Percentiles rank a stretch among this genome's conserved stretches.
Evolutionary conservation across 2,329 filamentous ascomycete species (phyloP).

Genomic region (Epichloe festucae): DNA sequence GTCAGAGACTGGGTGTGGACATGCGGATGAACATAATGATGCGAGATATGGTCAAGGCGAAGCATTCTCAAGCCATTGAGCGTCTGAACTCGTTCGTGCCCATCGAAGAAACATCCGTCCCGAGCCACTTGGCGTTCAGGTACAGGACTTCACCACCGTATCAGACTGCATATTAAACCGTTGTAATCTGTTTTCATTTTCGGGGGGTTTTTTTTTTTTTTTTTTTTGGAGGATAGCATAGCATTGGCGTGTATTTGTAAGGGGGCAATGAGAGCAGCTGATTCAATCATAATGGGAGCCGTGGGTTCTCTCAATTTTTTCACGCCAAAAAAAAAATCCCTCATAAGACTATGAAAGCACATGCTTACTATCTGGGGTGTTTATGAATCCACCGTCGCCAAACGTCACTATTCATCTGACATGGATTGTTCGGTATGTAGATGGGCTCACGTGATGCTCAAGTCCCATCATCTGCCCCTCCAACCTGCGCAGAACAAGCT

Average conservation of each 20-base stretch:
- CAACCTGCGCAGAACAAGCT: not conserved
- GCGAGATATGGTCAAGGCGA: constrained; percentile 60
- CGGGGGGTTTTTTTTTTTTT: not conserved
- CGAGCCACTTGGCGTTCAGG: constrained; percentile 11
- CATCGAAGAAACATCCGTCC: constrained; percentile 22
- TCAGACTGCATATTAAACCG: too few species aligned
- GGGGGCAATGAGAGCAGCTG: not conserved
- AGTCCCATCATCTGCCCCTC: constrained; percentile 8
- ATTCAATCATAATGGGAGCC: too few species aligned
- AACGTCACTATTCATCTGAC: not conserved
- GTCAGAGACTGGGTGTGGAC: constrained; percentile 57
- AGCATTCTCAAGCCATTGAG: constrained; percentile 28
- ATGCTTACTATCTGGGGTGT: not conserved
- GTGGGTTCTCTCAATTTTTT: too few species aligned
- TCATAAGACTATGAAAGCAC: not conserved
- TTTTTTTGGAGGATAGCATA: constrained; percentile 2
- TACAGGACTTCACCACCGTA: constrained; percentile 10
- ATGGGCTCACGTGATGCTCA: constrained; percentile 10
- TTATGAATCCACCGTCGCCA: not conserved
- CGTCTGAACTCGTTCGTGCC: constrained; percentile 21
- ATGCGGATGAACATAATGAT: constrained; percentile 63
- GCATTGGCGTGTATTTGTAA: constrained; percentile 4
- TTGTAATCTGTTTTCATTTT: not conserved
- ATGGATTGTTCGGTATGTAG: not conserved
- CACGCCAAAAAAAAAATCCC: too few species aligned